Percentiles rank a stretch among this genome's conserved stretches.
phyloP scores from a whole-genome alignment of 1,284 basidiomycete genomes.

The Mycosarcoma mackinlayi region DNA sequence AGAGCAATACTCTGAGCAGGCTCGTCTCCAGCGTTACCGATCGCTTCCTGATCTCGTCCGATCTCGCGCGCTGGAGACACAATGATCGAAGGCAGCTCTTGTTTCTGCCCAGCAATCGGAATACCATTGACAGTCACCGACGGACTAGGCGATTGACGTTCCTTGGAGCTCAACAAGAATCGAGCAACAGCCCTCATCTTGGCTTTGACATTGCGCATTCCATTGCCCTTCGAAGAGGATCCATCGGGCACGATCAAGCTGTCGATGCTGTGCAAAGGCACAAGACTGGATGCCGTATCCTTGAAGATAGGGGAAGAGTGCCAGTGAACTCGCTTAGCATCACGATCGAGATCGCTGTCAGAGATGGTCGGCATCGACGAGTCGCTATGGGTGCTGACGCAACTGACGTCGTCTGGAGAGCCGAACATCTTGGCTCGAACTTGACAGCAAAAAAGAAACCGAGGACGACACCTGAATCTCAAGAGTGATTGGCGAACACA shows the following conservation, averaged over 20 bases:
- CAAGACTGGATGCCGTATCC: neutral
- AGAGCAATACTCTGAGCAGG: neutral
- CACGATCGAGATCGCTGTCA: slow-evolving; percentile 34
- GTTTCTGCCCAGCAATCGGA: slow-evolving; percentile 13
- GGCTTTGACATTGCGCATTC: slow-evolving; percentile 18
- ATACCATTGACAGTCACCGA: neutral
- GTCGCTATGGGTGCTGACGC: slow-evolving; percentile 6
- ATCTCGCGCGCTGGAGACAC: neutral
- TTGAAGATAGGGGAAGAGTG: slow-evolving; percentile 14
- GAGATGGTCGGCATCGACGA: slow-evolving; percentile 14
- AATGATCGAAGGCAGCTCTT: neutral
- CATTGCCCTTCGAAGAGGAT: slow-evolving; percentile 5
- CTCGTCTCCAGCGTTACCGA: neutral
- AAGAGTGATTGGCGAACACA: neutral
- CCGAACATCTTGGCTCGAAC: slow-evolving; percentile 15
- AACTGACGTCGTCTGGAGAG: slow-evolving; percentile 33
- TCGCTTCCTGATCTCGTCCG: neutral
- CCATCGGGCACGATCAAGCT: slow-evolving; percentile 16
- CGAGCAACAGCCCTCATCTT: slow-evolving; percentile 29
- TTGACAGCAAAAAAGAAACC: neutral
- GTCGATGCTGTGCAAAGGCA: slow-evolving; percentile 16
- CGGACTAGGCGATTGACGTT: neutral
- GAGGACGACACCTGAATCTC: neutral
- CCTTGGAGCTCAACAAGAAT: slow-evolving; percentile 16
- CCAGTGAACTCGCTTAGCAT: slow-evolving; percentile 28